Percentiles rank a stretch among this genome's conserved stretches.
Evolutionary conservation across 345 rosid genomes (phyloP).

Genomic region (Kernera saxatilis): DNA sequence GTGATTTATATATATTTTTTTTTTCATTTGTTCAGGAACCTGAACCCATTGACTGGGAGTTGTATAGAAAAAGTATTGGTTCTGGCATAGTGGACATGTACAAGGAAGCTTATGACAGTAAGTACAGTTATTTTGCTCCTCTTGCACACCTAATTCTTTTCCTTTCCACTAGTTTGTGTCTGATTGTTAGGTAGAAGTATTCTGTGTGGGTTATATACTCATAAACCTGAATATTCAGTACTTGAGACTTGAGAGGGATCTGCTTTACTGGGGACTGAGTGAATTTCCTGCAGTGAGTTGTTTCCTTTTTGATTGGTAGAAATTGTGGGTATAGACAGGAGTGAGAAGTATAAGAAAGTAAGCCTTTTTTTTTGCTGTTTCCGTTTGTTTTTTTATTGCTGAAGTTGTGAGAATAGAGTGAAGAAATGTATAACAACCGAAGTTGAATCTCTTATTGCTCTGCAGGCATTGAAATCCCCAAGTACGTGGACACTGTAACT

Average conservation of each 20-base stretch:
- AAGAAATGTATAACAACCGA: neutral
- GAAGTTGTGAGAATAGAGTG: neutral
- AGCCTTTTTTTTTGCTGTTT: neutral
- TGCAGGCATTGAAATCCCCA: conserved; percentile 82
- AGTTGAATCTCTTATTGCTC: neutral
- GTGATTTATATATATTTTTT: neutral
- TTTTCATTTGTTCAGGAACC: conserved; percentile 59
- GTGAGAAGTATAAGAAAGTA: neutral
- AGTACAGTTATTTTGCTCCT: conserved; percentile 6
- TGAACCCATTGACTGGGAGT: conserved; percentile 92
- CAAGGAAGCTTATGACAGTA: conserved; percentile 90
- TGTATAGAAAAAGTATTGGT: conserved; percentile 80
- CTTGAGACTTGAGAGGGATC: neutral
- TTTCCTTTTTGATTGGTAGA: neutral
- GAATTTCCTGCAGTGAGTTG: neutral
- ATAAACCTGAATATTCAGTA: neutral
- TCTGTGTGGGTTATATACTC: neutral
- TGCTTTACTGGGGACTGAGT: neutral
- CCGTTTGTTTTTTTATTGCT: neutral
- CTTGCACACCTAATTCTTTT: neutral
- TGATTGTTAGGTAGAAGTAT: neutral
- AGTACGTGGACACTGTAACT: conserved; percentile 75
- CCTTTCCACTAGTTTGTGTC: neutral
- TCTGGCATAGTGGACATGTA: conserved; percentile 91
- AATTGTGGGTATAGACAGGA: neutral